phyloP scores from a whole-genome alignment of 345 rosid genomes.

The Aquilaria sinensis region DNA sequence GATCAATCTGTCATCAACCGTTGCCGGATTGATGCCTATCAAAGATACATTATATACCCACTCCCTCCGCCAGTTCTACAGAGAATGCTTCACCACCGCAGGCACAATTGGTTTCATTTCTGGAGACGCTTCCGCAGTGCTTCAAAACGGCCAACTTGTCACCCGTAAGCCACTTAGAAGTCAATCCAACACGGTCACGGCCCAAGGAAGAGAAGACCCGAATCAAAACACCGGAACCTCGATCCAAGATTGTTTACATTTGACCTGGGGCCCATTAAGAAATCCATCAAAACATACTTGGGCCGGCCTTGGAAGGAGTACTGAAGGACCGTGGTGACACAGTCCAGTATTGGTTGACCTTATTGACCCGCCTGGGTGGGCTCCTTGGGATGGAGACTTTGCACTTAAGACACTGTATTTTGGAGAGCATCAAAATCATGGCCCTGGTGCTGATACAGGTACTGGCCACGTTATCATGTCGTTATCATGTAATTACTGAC shows the following conservation, averaged over 20 bases:
- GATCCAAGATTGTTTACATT: slow-evolving; percentile 61
- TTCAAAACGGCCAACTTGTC: slow-evolving; percentile 57
- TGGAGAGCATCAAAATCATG: slow-evolving; percentile 63
- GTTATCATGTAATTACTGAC: slow-evolving; percentile 44
- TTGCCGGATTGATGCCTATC: slow-evolving; percentile 65
- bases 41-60: slow-evolving; percentile 78
- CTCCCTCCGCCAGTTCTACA: slow-evolving; percentile 62
- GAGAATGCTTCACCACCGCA: slow-evolving; percentile 44
- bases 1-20: slow-evolving; percentile 72
- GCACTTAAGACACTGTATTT: slow-evolving; percentile 68
- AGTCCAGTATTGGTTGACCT: slow-evolving; percentile 50
- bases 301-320: slow-evolving; percentile 88
- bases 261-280: slow-evolving; percentile 44
- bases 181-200: slow-evolving; percentile 69
- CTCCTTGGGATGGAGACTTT: slow-evolving; percentile 56
- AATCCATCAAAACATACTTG: slow-evolving; percentile 44
- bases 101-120: slow-evolving; percentile 81
- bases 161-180: slow-evolving; percentile 53
- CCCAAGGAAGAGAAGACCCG: slow-evolving; percentile 65
- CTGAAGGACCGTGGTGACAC: slow-evolving; percentile 64
- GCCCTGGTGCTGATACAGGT: slow-evolving; percentile 61
- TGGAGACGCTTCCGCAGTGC: slow-evolving; percentile 66
- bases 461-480: slow-evolving; percentile 55
- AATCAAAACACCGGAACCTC: slow-evolving; percentile 78
- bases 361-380: slow-evolving; percentile 76